phyloP scores from a whole-genome alignment of 345 rosid genomes.

The Gossypium thurberi region DNA sequence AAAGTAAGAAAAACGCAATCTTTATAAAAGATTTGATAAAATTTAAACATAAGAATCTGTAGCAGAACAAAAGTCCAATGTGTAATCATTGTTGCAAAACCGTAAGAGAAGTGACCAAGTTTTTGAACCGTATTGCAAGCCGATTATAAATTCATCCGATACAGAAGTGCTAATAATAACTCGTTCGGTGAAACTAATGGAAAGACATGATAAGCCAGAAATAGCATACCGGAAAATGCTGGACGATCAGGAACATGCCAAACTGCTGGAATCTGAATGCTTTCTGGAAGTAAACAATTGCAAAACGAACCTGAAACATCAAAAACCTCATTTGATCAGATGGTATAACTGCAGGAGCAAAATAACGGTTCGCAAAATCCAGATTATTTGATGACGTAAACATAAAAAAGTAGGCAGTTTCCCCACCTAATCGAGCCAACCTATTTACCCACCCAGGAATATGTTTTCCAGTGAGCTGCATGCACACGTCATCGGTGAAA shows the following conservation, averaged over 20 bases:
- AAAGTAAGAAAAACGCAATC: neutral
- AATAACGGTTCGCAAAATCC: neutral
- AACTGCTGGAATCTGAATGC: conserved; percentile 75
- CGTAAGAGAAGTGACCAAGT: neutral
- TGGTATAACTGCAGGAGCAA: neutral
- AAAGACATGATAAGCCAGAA: neutral
- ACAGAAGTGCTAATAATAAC: neutral
- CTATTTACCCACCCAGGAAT: conserved; percentile 98
- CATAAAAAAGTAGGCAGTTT: neutral
- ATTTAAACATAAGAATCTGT: too few species aligned
- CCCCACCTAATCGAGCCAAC: conserved; percentile 75
- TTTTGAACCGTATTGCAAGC: neutral
- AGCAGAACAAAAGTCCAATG: too few species aligned
- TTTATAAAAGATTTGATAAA: too few species aligned
- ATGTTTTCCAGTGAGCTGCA: conserved; percentile 67
- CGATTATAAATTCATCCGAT: neutral
- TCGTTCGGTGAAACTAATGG: neutral
- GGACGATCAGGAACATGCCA: conserved; percentile 68
- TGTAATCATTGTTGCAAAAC: neutral
- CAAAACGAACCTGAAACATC: conserved; percentile 81
- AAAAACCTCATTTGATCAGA: conserved; percentile 20
- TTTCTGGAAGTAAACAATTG: conserved; percentile 84
- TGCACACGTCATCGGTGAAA: conserved; percentile 75
- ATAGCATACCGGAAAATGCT: conserved; percentile 55
- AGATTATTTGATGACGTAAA: neutral